These are phyloP conservation scores for Cicer yamashitae DNA, from an alignment of 306 rosid genomes.

Conservation along the genomic window DNA sequence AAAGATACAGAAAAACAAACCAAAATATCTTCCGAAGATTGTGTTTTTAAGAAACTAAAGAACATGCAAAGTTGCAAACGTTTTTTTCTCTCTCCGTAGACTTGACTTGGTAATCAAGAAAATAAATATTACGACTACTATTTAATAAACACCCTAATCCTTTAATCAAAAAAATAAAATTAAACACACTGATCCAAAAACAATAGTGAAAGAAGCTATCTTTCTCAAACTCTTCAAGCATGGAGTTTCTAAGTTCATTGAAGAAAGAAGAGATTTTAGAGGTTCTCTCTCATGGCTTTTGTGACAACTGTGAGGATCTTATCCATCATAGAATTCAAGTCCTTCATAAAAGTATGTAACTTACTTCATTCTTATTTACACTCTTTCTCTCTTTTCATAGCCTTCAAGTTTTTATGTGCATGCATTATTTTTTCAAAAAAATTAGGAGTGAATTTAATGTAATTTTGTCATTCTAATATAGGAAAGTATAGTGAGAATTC, in stretches of 20 bases:
- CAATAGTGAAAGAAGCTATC: background rate
- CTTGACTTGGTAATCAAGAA: background rate
- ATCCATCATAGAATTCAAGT: constrained; percentile 35
- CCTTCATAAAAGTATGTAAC: constrained; percentile 32
- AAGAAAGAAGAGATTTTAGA: constrained; percentile 48
- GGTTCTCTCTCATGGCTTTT: constrained; percentile 48
- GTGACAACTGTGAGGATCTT: constrained; percentile 46
- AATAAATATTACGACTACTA: too few species aligned
- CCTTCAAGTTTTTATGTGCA: too few species aligned
- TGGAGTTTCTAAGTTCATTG: constrained; percentile 28
- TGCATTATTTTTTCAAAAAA: background rate
- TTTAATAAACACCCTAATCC: background rate
- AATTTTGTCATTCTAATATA: constrained; percentile 17
- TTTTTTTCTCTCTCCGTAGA: background rate
- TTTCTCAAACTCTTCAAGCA: background rate
- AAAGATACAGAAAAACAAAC: too few species aligned
- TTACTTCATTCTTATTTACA: background rate
- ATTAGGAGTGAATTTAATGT: background rate
- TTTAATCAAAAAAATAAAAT: background rate
- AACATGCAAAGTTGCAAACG: background rate
- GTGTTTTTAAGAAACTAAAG: background rate
- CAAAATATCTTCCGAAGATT: background rate
- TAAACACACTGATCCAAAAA: too few species aligned
- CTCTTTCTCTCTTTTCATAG: too few species aligned
- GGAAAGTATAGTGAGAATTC: constrained; percentile 29